Evolutionary conservation across 129 eudicot species (phyloP).

Genomic region (Pittosporum tobira): DNA sequence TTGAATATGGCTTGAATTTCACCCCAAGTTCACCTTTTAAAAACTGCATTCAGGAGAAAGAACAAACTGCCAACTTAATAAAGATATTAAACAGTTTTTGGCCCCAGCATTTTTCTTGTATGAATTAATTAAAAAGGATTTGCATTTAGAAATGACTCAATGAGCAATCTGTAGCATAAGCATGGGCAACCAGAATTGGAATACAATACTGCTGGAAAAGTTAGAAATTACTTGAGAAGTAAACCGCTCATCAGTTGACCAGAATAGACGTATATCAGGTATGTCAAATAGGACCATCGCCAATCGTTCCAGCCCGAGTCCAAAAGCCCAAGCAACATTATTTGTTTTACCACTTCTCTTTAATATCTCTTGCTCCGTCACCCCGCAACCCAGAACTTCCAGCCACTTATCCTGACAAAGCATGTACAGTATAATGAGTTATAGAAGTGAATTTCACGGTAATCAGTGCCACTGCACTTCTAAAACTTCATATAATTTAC

Average conservation of each 20-base stretch:
- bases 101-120: too few species aligned
- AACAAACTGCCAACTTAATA: slow-evolving; percentile 4
- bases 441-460: too few species aligned
- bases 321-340: too few species aligned
- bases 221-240: slow-evolving; percentile 60
- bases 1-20: slow-evolving; percentile 68
- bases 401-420: too few species aligned
- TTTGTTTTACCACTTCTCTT: slow-evolving; percentile 60
- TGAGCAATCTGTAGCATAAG: neutral
- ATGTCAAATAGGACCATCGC: too few species aligned
- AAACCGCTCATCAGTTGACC: slow-evolving; percentile 78
- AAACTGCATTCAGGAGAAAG: too few species aligned
- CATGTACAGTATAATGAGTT: too few species aligned
- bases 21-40: slow-evolving; percentile 71
- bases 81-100: too few species aligned
- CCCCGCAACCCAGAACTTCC: too few species aligned
- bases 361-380: slow-evolving; percentile 80
- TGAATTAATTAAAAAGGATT: too few species aligned
- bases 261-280: slow-evolving; percentile 80
- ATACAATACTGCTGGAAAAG: neutral
- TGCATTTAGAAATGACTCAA: slow-evolving; percentile 1
- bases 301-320: too few species aligned
- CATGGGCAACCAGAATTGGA: neutral
- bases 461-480: slow-evolving; percentile 21
- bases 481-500: neutral